Evolutionary conservation across 2,329 filamentous ascomycete species (phyloP).

Genomic region (Colletotrichum sp.): DNA sequence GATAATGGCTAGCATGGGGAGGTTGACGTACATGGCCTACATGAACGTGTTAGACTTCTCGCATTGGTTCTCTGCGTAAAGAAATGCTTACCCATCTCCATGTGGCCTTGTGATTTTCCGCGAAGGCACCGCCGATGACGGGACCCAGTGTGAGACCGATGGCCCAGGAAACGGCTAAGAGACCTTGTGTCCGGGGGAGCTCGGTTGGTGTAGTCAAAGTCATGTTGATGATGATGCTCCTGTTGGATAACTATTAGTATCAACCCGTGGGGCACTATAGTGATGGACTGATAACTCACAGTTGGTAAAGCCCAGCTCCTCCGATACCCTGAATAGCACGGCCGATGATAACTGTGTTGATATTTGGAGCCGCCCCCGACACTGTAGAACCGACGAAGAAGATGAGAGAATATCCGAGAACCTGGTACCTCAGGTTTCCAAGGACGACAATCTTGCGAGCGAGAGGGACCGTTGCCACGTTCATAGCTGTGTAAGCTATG

Average conservation of each 20-base stretch:
- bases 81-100: slow-evolving; percentile 41
- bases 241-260: background rate
- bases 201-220: slow-evolving; percentile 27
- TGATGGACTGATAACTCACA: slow-evolving; percentile 23
- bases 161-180: slow-evolving; percentile 30
- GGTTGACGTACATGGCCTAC: slow-evolving; percentile 57
- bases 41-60: background rate
- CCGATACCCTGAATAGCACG: slow-evolving; percentile 36
- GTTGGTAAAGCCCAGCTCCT: slow-evolving; percentile 33
- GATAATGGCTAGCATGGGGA: slow-evolving; percentile 43
- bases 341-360: slow-evolving; percentile 35
- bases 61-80: background rate
- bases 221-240: slow-evolving; percentile 23
- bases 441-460: slow-evolving; percentile 36
- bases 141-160: slow-evolving; percentile 27
- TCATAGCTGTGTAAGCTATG: slow-evolving; percentile 38
- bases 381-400: slow-evolving; percentile 33
- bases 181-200: slow-evolving; percentile 26
- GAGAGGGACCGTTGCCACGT: slow-evolving; percentile 37
- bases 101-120: slow-evolving; percentile 36
- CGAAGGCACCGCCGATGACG: slow-evolving; percentile 35
- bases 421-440: slow-evolving; percentile 35
- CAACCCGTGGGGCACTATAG: accelerated
- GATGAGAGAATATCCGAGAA: slow-evolving; percentile 28
- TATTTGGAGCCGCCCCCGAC: slow-evolving; percentile 32